phyloP scores from a whole-genome alignment of 345 rosid species.

The Acer campestre region DNA sequence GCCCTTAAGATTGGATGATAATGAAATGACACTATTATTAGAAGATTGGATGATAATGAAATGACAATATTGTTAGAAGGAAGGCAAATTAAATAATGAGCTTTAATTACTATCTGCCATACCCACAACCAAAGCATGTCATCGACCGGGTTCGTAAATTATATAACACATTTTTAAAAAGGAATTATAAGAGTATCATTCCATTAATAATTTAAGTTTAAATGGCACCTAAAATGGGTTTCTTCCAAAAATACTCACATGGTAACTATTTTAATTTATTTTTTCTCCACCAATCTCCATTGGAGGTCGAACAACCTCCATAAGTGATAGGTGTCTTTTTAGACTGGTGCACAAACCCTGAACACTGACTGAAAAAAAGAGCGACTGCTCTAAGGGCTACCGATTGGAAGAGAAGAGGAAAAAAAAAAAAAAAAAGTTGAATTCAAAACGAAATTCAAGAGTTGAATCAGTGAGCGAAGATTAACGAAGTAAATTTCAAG shows the following conservation, averaged over 20 bases:
- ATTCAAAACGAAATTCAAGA: neutral
- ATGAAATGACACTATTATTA: neutral
- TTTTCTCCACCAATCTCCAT: too few species aligned
- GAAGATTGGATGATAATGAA: constrained; percentile 2
- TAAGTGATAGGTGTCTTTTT: too few species aligned
- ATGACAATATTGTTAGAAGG: neutral
- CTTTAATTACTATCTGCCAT: constrained; percentile 30
- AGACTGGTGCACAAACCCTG: too few species aligned
- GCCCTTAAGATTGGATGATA: neutral
- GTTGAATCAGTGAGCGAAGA: neutral
- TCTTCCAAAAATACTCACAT: too few species aligned
- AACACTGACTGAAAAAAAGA: neutral
- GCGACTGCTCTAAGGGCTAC: too few species aligned
- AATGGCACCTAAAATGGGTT: too few species aligned
- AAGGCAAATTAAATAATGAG: neutral
- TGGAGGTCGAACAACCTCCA: too few species aligned
- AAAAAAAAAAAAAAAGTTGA: too few species aligned
- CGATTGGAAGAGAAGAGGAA: too few species aligned
- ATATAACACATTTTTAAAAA: too few species aligned
- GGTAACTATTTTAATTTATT: too few species aligned
- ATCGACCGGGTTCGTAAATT: constrained; percentile 19
- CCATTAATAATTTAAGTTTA: neutral
- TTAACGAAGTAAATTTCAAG: neutral
- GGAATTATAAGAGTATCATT: neutral
- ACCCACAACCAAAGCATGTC: constrained; percentile 28